phyloP scores from a whole-genome alignment of 805 yeast species.

The Saccharomyces kudriavzevii region DNA sequence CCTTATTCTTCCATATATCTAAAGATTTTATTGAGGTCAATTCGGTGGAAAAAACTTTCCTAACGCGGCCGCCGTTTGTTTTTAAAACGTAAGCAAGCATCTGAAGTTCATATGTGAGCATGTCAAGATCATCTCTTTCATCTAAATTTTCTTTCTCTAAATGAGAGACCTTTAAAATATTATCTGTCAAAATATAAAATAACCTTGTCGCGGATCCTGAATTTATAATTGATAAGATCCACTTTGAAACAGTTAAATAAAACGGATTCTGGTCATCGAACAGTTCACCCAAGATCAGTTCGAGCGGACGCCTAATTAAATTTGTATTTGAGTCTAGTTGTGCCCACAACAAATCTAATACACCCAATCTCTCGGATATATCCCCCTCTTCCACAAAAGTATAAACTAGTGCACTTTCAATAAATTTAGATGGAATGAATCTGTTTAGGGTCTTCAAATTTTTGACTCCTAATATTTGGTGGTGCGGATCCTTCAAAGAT shows the following conservation, averaged over 20 bases:
- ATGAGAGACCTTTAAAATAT: conserved; percentile 40
- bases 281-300: conserved; percentile 59
- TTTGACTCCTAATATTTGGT: conserved; percentile 64
- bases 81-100: conserved; percentile 45
- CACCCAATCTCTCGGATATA: conserved; percentile 39
- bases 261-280: conserved; percentile 36
- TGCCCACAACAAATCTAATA: conserved; percentile 65
- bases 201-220: conserved; percentile 55
- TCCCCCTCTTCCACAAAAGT: conserved; percentile 38
- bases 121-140: conserved; percentile 50
- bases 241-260: conserved; percentile 38
- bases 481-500: conserved; percentile 40
- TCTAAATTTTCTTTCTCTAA: conserved; percentile 24
- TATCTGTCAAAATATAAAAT: conserved; percentile 50
- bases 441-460: conserved; percentile 54
- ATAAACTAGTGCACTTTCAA: conserved; percentile 67
- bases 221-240: conserved; percentile 39
- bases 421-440: conserved; percentile 42
- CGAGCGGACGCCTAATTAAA: conserved; percentile 52
- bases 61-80: conserved; percentile 36
- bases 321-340: conserved; percentile 41
- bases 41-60: conserved; percentile 48
- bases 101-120: conserved; percentile 54
- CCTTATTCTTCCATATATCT: conserved; percentile 29
- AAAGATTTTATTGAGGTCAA: conserved; percentile 43